A percentile compares a stretch with the other conserved stretches of the same genome.
Evolutionary conservation across 129 eudicot species (phyloP).

Genomic region (Kitagawia praeruptora): DNA sequence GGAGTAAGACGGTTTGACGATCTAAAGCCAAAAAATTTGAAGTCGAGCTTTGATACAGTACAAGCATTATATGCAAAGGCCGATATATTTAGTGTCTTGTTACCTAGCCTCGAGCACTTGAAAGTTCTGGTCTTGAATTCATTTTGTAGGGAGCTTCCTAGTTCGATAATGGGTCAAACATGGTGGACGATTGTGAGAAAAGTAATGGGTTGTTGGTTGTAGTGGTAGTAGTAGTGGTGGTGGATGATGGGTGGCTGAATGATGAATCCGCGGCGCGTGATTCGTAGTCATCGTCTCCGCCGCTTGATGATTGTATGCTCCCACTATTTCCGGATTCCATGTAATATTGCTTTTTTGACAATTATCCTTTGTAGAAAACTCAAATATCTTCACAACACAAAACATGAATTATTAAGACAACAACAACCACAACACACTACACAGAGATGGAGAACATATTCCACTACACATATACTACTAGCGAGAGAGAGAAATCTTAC

Average conservation of each 20-base stretch:
- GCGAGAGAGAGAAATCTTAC: not conserved
- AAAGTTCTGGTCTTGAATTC: too few species aligned
- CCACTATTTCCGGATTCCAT: constrained; percentile 82
- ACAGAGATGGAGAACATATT: not conserved
- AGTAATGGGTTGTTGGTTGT: not conserved
- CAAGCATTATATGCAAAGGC: too few species aligned
- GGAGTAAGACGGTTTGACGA: too few species aligned
- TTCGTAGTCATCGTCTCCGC: constrained; percentile 60
- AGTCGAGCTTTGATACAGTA: too few species aligned
- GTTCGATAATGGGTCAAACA: constrained; percentile 36
- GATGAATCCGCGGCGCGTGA: constrained; percentile 42
- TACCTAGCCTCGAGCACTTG: too few species aligned
- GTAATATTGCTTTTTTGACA: not conserved
- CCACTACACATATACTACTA: not conserved
- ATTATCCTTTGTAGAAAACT: not conserved
- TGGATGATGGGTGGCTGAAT: constrained; percentile 13
- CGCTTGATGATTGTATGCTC: constrained; percentile 71
- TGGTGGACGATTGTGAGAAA: constrained; percentile 20
- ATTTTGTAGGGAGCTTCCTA: too few species aligned
- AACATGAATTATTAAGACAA: not conserved
- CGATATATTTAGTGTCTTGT: too few species aligned
- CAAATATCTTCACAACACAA: not conserved
- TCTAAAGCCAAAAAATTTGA: too few species aligned
- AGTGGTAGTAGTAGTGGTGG: not conserved
- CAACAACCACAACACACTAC: too few species aligned